Evolutionary conservation across 805 yeast genomes (phyloP), one percentile per base, ranked within the genome.

Genomic region (Phaffomyces thermotolerans): DNA sequence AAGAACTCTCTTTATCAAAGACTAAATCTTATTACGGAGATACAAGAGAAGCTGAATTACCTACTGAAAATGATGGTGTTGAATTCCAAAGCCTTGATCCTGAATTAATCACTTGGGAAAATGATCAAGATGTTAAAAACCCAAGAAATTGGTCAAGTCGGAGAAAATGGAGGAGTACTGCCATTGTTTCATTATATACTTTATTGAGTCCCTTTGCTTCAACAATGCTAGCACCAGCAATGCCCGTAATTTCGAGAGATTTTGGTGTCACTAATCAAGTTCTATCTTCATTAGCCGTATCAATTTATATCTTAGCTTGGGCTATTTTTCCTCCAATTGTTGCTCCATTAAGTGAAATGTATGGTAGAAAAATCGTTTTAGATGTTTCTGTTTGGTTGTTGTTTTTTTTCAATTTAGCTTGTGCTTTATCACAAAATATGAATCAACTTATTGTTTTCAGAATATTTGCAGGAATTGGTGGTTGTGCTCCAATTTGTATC

Each of bases 91-190:
- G 59, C 6, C 60, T 77, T 9, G 86, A 81, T 52, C 86, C 85
- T 0, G 85, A 81, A 52, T 63, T 81, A 39, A 79, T 81, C 10
- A 73, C 84, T 2, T 81, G 86, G 86, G 77, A 78, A 29, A 79
- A 80, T 4, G 71, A 68, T 15, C 71, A 75, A 41, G 89, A 81
- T 53, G 78, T 80, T 0, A 63, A 61, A 13, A 72, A 76, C 55
- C 87, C 89, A n/a, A 63, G 83, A 45, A 81, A 81, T 57, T 81
- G 86, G 86, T 25, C 71, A 1, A 23, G 42, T 1, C 15, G 43
- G 3, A 54, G 64, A 36, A 79, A 80, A 53, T 59, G 70, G 53
- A 45, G 57, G 14, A 68, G 73, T 40, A 68, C 77, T 4, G 53
- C 57, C 10, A 59, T 77, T 15, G 81, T 79, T 9, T 60, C 83